Conservation (phyloP, 805 yeast species). For the Wickerhamomyces chaumierensis region DNA sequence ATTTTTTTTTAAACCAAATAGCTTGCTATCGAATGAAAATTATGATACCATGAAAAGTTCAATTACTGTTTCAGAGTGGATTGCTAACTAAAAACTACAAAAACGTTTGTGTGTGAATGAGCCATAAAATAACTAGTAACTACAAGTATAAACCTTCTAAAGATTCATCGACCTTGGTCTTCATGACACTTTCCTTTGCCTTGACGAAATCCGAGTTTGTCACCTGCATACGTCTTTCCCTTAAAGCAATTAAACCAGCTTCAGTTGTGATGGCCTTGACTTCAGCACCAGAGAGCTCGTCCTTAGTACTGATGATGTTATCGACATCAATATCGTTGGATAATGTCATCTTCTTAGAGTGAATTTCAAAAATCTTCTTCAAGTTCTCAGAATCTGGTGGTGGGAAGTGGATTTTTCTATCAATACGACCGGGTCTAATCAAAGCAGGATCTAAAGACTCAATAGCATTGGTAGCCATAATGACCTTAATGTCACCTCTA, state of each 20-base stretch:
- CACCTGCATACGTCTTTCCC: conserved; percentile 97
- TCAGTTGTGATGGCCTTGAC: conserved; percentile 96
- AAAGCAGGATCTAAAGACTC: conserved; percentile 93
- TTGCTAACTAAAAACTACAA: too few relatives aligned
- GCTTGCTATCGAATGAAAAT: too few relatives aligned
- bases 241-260: conserved; percentile 88
- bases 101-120: too few relatives aligned
- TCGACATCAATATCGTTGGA: conserved; percentile 82
- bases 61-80: too few relatives aligned
- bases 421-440: conserved; percentile 95
- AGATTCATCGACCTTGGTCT: conserved; percentile 93
- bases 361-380: conserved; percentile 85
- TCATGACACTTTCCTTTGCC: conserved; percentile 91
- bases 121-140: neutral
- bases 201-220: conserved; percentile 86
- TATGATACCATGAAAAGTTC: too few relatives aligned
- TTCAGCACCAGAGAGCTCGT: conserved; percentile 94
- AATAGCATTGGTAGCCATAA: conserved; percentile 95
- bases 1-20: too few relatives aligned
- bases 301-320: conserved; percentile 80
- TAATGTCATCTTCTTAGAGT: conserved; percentile 86
- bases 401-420: conserved; percentile 89
- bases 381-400: conserved; percentile 90
- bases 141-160: conserved; percentile 74
- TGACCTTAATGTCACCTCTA: conserved; percentile 93